phyloP scores from a whole-genome alignment of 306 rosid species.

The Spatholobus suberectus region DNA sequence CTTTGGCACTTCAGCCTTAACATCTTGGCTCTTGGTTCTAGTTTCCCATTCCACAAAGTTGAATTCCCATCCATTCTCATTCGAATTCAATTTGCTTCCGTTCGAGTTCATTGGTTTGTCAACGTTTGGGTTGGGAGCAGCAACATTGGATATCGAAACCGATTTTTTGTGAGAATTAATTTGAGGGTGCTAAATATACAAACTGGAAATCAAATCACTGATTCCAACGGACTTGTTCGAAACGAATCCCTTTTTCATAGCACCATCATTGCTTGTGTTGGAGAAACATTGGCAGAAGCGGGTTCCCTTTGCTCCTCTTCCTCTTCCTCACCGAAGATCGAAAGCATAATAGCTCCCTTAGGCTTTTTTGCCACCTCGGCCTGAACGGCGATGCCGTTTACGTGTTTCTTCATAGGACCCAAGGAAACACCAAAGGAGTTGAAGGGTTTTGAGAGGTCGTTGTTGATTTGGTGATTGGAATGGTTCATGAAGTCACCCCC shows the following conservation, averaged over 20 bases:
- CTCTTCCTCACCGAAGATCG: slow-evolving; percentile 79
- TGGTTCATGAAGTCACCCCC: slow-evolving; percentile 74
- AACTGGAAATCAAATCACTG: slow-evolving; percentile 54
- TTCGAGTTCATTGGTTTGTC: slow-evolving; percentile 32
- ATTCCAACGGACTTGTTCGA: slow-evolving; percentile 50
- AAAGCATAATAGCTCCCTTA: slow-evolving; percentile 84
- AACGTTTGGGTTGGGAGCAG: slow-evolving; percentile 25
- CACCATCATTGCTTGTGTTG: slow-evolving; percentile 38
- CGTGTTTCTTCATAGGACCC: slow-evolving; percentile 16
- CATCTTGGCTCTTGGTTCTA: slow-evolving; percentile 42
- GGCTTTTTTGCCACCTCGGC: slow-evolving; percentile 43
- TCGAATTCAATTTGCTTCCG: slow-evolving; percentile 41
- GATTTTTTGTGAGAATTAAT: slow-evolving; percentile 49
- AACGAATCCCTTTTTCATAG: slow-evolving; percentile 47
- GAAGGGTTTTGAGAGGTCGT: slow-evolving; percentile 27
- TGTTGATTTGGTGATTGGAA: slow-evolving; percentile 55
- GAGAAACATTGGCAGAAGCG: slow-evolving; percentile 33
- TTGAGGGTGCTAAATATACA: slow-evolving; percentile 52
- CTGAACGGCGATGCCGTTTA: slow-evolving; percentile 34
- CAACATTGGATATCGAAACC: slow-evolving; percentile 27
- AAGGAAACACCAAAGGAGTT: slow-evolving; percentile 35
- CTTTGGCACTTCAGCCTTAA: slow-evolving; percentile 51
- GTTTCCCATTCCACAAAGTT: slow-evolving; percentile 69
- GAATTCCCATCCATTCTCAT: slow-evolving; percentile 92
- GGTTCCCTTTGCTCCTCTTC: slow-evolving; percentile 54